These are phyloP conservation scores for Martensiomyces pterosporus DNA, from an alignment of 192 early-diverging fungal species.

Conservation along the genomic window DNA sequence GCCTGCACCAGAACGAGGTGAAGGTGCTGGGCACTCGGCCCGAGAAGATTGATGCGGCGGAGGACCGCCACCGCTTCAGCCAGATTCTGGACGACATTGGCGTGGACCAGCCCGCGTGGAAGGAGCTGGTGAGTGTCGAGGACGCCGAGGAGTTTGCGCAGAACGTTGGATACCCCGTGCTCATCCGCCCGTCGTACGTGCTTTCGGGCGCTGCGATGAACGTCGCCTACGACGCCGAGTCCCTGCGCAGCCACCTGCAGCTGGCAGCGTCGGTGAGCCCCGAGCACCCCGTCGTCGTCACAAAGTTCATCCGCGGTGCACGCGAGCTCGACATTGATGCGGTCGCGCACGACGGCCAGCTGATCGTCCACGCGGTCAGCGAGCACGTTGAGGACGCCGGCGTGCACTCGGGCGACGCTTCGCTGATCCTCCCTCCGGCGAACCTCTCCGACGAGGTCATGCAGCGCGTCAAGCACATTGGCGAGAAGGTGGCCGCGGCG, in stretches of 20 bases:
- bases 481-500: conserved; percentile 81
- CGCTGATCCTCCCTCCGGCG: conserved; percentile 78
- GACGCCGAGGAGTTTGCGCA: conserved; percentile 85
- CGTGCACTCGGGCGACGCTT: conserved; percentile 97
- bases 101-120: conserved; percentile 96
- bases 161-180: conserved; percentile 85
- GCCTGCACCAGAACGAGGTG: conserved; percentile 65
- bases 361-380: conserved; percentile 85
- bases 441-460: conserved; percentile 53
- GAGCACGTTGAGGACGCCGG: conserved; percentile 98
- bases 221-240: conserved; percentile 76
- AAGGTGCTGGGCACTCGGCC: conserved; percentile 91
- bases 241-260: conserved; percentile 67
- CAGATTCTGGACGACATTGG: conserved; percentile 84
- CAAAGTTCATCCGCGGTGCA: conserved; percentile 92
- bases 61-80: conserved; percentile 96
- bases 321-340: conserved; percentile 96
- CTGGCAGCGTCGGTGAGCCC: conserved; percentile 86
- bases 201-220: conserved; percentile 99
- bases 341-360: conserved; percentile 78
- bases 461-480: conserved; percentile 66
- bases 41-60: conserved; percentile 86
- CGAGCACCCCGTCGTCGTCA: conserved; percentile 94
- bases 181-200: conserved; percentile 94
- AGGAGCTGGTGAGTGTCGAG: conserved; percentile 78